Base-by-base conservation (phyloP, 2,329 filamentous ascomycete species). In the Pleoardoris graminearum region DNA sequence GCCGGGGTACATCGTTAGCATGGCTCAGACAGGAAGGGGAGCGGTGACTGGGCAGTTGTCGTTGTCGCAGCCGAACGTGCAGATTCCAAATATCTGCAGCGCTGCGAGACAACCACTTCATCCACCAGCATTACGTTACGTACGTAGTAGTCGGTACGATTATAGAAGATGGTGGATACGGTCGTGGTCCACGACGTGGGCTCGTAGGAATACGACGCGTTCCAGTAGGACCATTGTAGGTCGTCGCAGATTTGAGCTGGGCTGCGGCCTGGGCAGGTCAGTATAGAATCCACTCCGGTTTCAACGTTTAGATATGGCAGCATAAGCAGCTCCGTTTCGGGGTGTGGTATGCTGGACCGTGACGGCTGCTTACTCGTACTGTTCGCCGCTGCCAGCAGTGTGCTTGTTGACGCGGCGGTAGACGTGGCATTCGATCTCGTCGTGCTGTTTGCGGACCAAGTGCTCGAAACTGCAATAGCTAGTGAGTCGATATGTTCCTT, bases 181-280 rank as follows among this genome's bases (percentile, higher is more conserved):
- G 17, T 22, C 5, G 44, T 48, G n/a, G 44, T 22, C 17, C 16
- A 27, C 5, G 32, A 48, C 16, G 32, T 37, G 11, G 44, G 44
- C 22, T 48, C 29, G 44, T 48, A 48, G 14, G 5, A 38, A 8
- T 30, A 37, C 19, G 44, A 48, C 3, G 44, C 44, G n/a, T 27
- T 37, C 32, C 44, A 37, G 22, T 48, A 48, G 19, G 44, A 48
- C 16, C 33, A 37, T 17, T 48, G 44, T 8, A 48, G 33, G 7
- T 48, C 22, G 22, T 48, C 44, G 35, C 44, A 48, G 3, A 38
- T 3, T 19, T 37, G 44, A 19, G 21, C 33, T 8, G 44, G 17
- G 35, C 38, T 48, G 16, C 44, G 21, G 23, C 32, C 44, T 19
- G 2, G 2, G 2, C 21, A 22, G 4, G 22, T 48, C n/a, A 48